phyloP scores from a whole-genome alignment of 1,284 basidiomycete species.

The Termitomyces sp. region DNA sequence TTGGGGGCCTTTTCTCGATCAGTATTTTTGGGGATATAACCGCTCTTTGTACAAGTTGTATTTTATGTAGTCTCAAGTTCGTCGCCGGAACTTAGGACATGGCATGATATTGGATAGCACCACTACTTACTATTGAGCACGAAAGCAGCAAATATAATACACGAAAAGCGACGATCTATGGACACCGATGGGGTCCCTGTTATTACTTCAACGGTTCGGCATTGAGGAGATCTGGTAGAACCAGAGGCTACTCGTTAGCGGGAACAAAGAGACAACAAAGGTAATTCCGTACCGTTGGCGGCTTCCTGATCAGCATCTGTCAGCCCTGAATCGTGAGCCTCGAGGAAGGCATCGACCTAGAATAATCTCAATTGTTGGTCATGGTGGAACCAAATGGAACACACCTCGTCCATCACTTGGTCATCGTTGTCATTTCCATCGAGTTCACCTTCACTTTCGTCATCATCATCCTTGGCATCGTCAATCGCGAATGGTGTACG shows the following conservation, averaged over 20 bases:
- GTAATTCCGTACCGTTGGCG: slow-evolving; percentile 56
- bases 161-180: not conserved
- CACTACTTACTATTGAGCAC: not conserved
- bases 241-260: not conserved
- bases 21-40: not conserved
- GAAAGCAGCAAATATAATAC: slow-evolving; percentile 9
- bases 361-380: slow-evolving; percentile 1
- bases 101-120: not conserved
- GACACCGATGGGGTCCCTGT: not conserved
- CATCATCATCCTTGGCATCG: slow-evolving; percentile 80
- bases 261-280: not conserved
- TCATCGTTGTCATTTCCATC: slow-evolving; percentile 62
- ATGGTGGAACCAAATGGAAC: slow-evolving; percentile 14
- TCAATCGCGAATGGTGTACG: slow-evolving; percentile 92
- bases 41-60: slow-evolving; percentile 2
- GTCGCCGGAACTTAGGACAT: slow-evolving; percentile 2
- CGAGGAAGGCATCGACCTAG: slow-evolving; percentile 86
- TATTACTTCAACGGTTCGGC: slow-evolving; percentile 56
- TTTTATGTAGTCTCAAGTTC: not conserved
- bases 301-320: slow-evolving; percentile 81
- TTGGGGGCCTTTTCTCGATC: not conserved
- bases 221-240: slow-evolving; percentile 50
- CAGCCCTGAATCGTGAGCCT: slow-evolving; percentile 83
- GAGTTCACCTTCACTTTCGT: slow-evolving; percentile 63
- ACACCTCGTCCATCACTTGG: slow-evolving; percentile 82